Conservation (phyloP, 148 eudicot species). For the Fagopyrum tataricum region DNA sequence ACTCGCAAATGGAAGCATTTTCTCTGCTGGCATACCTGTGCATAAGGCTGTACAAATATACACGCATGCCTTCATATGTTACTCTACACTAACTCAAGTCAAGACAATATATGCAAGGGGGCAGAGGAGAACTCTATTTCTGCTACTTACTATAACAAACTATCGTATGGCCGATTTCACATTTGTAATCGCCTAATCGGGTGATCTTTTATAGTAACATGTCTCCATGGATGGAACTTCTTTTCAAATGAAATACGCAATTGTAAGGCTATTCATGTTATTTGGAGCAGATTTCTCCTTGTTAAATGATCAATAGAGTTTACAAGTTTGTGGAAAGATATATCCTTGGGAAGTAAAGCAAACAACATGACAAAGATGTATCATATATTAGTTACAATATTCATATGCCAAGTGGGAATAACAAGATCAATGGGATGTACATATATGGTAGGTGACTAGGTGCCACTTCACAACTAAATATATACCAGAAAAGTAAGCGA, state of each 20-base stretch:
- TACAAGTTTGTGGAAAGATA: not conserved
- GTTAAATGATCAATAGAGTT: not conserved
- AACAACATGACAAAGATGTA: not conserved
- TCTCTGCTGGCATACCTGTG: constrained; percentile 60
- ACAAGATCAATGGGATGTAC: not conserved
- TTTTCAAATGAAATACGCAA: no score
- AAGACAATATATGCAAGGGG: not conserved
- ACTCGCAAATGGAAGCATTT: constrained; percentile 82
- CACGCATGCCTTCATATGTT: not conserved
- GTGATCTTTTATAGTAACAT: no score
- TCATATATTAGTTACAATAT: no score
- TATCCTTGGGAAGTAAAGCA: not conserved
- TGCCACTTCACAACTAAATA: not conserved
- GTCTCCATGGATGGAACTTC: no score
- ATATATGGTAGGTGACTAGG: not conserved
- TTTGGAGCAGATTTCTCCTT: not conserved
- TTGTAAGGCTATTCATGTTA: not conserved
- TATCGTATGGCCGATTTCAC: no score
- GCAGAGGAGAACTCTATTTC: not conserved
- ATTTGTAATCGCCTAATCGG: no score
- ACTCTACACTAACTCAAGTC: not conserved
- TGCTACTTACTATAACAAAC: no score
- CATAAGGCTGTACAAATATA: constrained; percentile 53
- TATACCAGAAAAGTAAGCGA: not conserved
- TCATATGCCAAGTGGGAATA: not conserved